These are phyloP conservation scores for Hanseniaspora gamundiae DNA, from an alignment of 1,139 yeast genomes.

Conservation along the genomic window DNA sequence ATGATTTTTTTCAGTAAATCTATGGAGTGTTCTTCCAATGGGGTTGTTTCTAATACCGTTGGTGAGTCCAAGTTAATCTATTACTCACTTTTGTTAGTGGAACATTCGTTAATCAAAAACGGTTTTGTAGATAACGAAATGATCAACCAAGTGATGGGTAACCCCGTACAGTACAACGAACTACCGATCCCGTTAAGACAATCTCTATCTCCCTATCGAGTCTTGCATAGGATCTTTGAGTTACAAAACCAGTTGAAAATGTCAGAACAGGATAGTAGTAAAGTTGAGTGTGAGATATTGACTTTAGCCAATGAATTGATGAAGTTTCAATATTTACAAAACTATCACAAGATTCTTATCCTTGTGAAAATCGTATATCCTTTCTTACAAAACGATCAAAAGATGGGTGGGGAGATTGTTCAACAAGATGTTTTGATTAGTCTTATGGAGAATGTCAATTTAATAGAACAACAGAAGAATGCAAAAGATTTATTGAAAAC, in stretches of 20 bases:
- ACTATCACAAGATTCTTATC: not conserved
- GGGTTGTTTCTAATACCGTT: constrained; percentile 25
- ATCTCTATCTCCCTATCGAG: constrained; percentile 63
- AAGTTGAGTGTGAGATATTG: not conserved
- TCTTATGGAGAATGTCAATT: not conserved
- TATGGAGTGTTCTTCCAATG: not conserved
- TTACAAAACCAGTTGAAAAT: not conserved
- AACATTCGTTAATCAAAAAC: constrained; percentile 44
- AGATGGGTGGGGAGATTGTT: not conserved
- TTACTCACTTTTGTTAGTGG: constrained; percentile 42
- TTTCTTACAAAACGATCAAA: not conserved
- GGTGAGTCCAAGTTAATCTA: constrained; percentile 38
- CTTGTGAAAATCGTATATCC: not conserved
- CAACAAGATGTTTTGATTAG: not conserved
- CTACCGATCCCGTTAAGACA: constrained; percentile 47
- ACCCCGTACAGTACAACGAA: constrained; percentile 18
- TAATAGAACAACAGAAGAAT: not conserved
- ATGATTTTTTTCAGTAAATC: constrained; percentile 48
- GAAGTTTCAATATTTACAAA: constrained; percentile 44
- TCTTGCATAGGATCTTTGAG: constrained; percentile 14
- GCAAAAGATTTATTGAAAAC: too few relatives aligned
- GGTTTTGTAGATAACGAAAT: constrained; percentile 42
- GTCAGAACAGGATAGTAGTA: not conserved
- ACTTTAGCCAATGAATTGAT: constrained; percentile 33
- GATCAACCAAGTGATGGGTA: constrained; percentile 40